Evolutionary conservation across 1,139 yeast genomes (phyloP).

Genomic region (Kluyveromyces marxianus): DNA sequence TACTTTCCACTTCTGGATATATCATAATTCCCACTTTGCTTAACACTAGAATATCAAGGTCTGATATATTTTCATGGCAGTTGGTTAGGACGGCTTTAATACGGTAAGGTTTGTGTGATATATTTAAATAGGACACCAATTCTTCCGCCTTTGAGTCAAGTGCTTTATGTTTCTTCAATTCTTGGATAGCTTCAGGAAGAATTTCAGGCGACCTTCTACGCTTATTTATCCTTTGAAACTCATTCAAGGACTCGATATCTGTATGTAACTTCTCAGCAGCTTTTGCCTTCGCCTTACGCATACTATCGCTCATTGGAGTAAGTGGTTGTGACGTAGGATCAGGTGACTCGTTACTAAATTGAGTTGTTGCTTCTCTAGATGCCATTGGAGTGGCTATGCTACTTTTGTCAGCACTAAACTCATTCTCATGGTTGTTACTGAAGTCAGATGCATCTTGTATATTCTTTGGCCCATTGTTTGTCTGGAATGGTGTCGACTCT

Average conservation of each 20-base stretch:
- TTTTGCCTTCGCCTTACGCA: slow-evolving; percentile 53
- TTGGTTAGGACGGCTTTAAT: slow-evolving; percentile 56
- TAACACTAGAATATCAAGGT: slow-evolving; percentile 33
- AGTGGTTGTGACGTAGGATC: slow-evolving; percentile 2
- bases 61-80: slow-evolving; percentile 43
- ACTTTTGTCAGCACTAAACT: background rate
- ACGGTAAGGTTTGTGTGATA: slow-evolving; percentile 25
- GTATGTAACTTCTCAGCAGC: slow-evolving; percentile 63
- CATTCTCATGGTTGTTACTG: background rate
- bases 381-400: background rate
- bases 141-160: slow-evolving; percentile 16
- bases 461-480: too few relatives aligned
- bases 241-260: slow-evolving; percentile 59
- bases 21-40: slow-evolving; percentile 36
- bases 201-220: slow-evolving; percentile 26
- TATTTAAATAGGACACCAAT: slow-evolving; percentile 6
- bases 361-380: background rate
- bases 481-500: too few relatives aligned
- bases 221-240: slow-evolving; percentile 42
- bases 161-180: slow-evolving; percentile 23
- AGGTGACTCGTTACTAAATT: background rate
- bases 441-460: too few relatives aligned
- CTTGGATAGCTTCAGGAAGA: slow-evolving; percentile 31
- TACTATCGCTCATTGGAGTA: slow-evolving; percentile 13
- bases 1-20: slow-evolving; percentile 38